Base-by-base conservation (phyloP, 208 protist species). In the Strigomonas galati region DNA sequence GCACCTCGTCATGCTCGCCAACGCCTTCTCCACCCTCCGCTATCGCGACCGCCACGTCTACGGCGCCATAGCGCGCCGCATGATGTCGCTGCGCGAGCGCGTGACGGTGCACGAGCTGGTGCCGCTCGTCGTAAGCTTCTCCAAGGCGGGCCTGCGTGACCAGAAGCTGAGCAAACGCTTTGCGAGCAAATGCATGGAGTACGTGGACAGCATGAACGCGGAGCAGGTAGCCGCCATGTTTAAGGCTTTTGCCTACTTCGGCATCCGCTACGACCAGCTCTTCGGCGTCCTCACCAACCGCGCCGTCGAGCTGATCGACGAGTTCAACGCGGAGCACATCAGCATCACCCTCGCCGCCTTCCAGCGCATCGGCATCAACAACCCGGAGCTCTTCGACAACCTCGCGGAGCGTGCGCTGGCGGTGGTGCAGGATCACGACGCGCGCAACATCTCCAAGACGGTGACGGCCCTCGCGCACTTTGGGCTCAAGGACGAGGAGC, bases 241-340 rank as follows among this genome's bases (percentile, higher is more conserved):
- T 52, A 82, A 94, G 74, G 86, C 91, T 2, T 96, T 96, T 62
- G 88, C 84, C 21, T 78, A 79, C 67, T 94, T 96, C 67, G 91
- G 91, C 51, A 93, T 96, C 43, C 88, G 89, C 43, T 96, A 96
- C 76, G 91, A 96, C 65, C 91, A 96, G 72, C 80, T 96, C 48
- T 96, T 96, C 67, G 91, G 91, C 23, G 88, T 96, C 21, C 82
- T 96, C n/a, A 96, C 91, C 21, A 96, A 96, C 55, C 84, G 91
- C 28, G 91, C 91, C 10, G 91, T 96, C 19, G 88, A 96, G 73
- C 82, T 96, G 9, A 96, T 96, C 64, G 91, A 96, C 65, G 87
- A 93, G 79, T 96, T 95, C 70, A 94, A 90, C 71, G 91, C 91
- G 32, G 80, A 93, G 71, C 89, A 85, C 72, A 96, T 96, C 78